phyloP scores from a whole-genome alignment of 768 basidiomycete genomes.

The Scleroderma bovista region DNA sequence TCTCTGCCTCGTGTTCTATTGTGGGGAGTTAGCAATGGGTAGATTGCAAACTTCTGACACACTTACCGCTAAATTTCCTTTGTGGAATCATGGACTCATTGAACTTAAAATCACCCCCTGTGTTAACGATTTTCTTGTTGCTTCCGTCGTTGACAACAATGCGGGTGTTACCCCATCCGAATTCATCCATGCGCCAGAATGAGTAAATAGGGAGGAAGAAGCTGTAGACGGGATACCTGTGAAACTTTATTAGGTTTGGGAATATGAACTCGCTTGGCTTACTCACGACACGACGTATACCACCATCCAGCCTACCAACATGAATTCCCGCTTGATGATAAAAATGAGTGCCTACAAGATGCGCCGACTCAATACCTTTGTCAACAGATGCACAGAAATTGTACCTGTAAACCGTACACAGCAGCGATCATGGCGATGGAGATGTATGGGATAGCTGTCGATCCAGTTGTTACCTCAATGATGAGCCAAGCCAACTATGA shows the following conservation, averaged over 20 bases:
- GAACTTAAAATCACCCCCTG: constrained; percentile 62
- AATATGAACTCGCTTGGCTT: not conserved
- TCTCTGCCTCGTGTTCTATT: constrained; percentile 60
- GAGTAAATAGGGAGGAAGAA: constrained; percentile 67
- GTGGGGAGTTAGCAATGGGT: constrained; percentile 8
- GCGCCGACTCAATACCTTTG: not conserved
- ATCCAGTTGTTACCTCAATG: constrained; percentile 46
- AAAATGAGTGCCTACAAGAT: constrained; percentile 51
- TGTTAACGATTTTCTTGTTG: constrained; percentile 52
- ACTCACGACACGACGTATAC: constrained; percentile 63
- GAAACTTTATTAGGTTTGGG: constrained; percentile 3
- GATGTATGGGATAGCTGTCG: constrained; percentile 53
- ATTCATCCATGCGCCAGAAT: constrained; percentile 76
- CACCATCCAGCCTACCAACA: constrained; percentile 70
- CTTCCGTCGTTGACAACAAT: constrained; percentile 62
- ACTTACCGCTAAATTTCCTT: constrained; percentile 64
- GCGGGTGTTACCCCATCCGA: constrained; percentile 63
- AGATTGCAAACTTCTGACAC: not conserved
- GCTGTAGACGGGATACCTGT: constrained; percentile 60
- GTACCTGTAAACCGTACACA: constrained; percentile 64
- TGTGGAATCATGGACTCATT: constrained; percentile 74
- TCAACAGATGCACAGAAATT: not conserved
- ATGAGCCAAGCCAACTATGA: constrained; percentile 55
- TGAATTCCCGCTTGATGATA: constrained; percentile 69
- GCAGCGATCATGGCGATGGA: constrained; percentile 63